phyloP scores from a whole-genome alignment of 2,329 filamentous ascomycete genomes.

The Amylocarpus encephaloides region DNA sequence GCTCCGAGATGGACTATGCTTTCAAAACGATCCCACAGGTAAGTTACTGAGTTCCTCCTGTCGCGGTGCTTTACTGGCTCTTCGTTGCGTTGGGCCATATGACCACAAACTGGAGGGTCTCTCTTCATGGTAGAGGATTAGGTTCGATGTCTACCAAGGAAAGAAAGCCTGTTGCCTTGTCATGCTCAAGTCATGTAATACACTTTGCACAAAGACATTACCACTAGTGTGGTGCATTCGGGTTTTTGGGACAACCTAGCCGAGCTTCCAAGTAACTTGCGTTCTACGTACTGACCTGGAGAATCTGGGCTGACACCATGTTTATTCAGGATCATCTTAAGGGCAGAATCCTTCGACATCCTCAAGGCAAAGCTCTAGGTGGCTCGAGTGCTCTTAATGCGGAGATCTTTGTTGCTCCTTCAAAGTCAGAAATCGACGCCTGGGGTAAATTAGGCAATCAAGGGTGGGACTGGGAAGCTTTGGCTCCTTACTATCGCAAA shows the following conservation, averaged over 20 bases:
- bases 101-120: too few species aligned
- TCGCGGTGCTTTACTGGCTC: too few species aligned
- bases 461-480: conserved; percentile 35
- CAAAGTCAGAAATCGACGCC: conserved; percentile 31
- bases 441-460: conserved; percentile 37
- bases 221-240: too few species aligned
- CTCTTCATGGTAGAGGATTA: conserved; percentile 13
- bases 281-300: neutral
- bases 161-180: neutral
- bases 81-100: too few species aligned
- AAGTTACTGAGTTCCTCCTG: conserved; percentile 1
- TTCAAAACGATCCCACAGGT: conserved; percentile 42
- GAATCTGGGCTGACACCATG: too few species aligned
- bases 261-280: neutral
- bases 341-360: conserved; percentile 8
- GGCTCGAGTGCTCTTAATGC: conserved; percentile 34
- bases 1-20: conserved; percentile 48
- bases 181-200: too few species aligned
- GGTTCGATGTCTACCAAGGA: neutral
- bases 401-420: conserved; percentile 21
- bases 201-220: too few species aligned
- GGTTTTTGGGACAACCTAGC: neutral
- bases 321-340: conserved; percentile 9
- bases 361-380: conserved; percentile 32
- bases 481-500: conserved; percentile 3